Percentiles rank a stretch among this genome's conserved stretches.
Evolutionary conservation across 495 filamentous ascomycete species (phyloP).

Genomic region (Penicillium ucsense): DNA sequence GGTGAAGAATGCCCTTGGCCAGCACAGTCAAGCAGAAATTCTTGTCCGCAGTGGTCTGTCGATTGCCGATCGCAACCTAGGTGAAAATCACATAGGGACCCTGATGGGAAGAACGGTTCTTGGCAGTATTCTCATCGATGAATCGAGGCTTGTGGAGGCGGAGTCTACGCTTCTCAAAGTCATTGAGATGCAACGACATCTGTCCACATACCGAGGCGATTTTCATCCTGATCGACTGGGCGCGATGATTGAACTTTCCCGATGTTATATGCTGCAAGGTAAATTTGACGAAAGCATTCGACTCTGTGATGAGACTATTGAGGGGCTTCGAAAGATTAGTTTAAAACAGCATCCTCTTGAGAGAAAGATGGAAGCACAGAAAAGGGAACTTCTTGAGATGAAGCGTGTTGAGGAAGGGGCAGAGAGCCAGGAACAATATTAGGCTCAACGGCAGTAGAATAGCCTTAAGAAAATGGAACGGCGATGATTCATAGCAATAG

Average conservation of each 20-base stretch:
- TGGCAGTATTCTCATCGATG: slow-evolving; percentile 2
- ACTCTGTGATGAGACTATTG: slow-evolving; percentile 2
- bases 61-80: slow-evolving; percentile 26
- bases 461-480: not conserved
- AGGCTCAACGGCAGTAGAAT: not conserved
- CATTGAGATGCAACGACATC: slow-evolving; percentile 1
- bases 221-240: slow-evolving; percentile 4
- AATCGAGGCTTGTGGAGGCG: slow-evolving; percentile 13
- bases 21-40: slow-evolving; percentile 19
- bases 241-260: slow-evolving; percentile 3
- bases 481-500: not conserved
- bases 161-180: slow-evolving; percentile 17
- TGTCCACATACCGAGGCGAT: not conserved
- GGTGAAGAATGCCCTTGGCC: slow-evolving; percentile 14
- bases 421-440: not conserved
- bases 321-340: slow-evolving; percentile 4
- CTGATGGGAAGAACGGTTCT: slow-evolving; percentile 17
- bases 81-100: slow-evolving; percentile 22
- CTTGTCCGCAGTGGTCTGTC: slow-evolving; percentile 11
- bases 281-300: slow-evolving; percentile 3
- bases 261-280: slow-evolving; percentile 2
- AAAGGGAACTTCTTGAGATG: not conserved
- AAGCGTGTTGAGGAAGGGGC: not conserved
- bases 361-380: slow-evolving; percentile 1
- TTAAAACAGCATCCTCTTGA: slow-evolving; percentile 4